Base-by-base conservation (phyloP, 805 yeast genomes). In the Starmerella bombi region DNA sequence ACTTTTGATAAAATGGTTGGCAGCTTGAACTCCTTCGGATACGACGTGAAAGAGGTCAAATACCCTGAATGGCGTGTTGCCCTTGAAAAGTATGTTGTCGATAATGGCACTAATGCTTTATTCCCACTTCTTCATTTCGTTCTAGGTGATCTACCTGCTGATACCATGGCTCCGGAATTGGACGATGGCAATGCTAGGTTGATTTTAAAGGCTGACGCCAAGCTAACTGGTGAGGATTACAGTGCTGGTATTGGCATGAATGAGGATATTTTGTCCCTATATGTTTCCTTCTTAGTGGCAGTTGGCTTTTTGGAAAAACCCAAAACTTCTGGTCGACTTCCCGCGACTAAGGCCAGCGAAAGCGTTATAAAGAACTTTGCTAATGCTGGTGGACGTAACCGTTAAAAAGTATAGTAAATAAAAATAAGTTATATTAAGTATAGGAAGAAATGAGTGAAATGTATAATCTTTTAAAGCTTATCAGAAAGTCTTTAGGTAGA, bases 101-200 rank as follows among this genome's bases (percentile, higher is more conserved):
- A 75, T 29, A 67, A 77, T 22, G 73, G 76, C 41, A 94, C 83
- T 52, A 78, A 78, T 50, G 97, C 98, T 0, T 68, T 91, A 48
- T 91, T 75, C 65, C 98, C 99, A 43, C 68, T 91, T 53, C 67
- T 91, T 51, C 97, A 91, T 63, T 83, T 91, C 66, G 97, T 86
- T 12, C 69, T 93, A 50, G 98, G 85, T 55, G 78, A 86, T 57
- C 71, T 91, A 55, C 96, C 96, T 5, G 79, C 77, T 46, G 78
- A 77, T 58, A 81, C 97, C 25, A 81, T 77, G 61, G 97, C 98
- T 9, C 97, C 98, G 2, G 96, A 88, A 60, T 69, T 91, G 49
- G 94, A 86, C 55, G 98, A 93, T 52, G 39, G 68, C 4, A 86
- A 91, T 58, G 82, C 97, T 1, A 71, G 67, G n/a, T 58, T 59